Conservation (phyloP, 2,329 filamentous ascomycete genomes). For the Neofusicoccum cordaticola region DNA sequence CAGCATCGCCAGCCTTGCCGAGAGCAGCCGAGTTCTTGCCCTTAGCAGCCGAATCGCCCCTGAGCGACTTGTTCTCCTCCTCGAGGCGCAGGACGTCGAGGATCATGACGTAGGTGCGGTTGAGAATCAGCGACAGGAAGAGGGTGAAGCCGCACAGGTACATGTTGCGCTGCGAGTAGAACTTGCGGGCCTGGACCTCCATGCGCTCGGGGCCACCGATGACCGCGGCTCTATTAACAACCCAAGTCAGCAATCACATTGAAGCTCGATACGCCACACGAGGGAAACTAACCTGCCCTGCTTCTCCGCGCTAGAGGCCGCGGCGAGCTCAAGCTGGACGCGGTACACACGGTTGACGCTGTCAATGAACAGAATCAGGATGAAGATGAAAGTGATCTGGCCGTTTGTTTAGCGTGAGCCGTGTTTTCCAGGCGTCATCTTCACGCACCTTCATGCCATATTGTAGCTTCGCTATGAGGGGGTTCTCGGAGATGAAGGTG, state of each 20-base stretch:
- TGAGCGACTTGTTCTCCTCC: conserved; percentile 81
- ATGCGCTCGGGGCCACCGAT: conserved; percentile 86
- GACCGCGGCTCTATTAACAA: conserved; percentile 57
- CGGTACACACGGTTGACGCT: conserved; percentile 95
- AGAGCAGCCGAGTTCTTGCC: conserved; percentile 65
- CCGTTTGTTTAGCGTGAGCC: neutral
- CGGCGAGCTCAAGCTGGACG: conserved; percentile 82
- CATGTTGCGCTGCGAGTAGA: conserved; percentile 99
- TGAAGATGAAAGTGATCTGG: conserved; percentile 96
- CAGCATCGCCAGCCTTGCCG: conserved; percentile 68
- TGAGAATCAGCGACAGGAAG: conserved; percentile 96
- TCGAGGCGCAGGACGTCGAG: conserved; percentile 88
- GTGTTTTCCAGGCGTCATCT: neutral
- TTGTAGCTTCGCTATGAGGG: conserved; percentile 82
- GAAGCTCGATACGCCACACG: conserved; percentile 19
- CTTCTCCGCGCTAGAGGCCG: conserved; percentile 62
- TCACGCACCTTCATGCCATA: conserved; percentile 81
- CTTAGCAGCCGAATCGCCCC: conserved; percentile 60
- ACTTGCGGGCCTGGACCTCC: conserved; percentile 98
- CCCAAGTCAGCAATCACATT: neutral
- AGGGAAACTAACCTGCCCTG: conserved; percentile 48
- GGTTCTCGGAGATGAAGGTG: conserved; percentile 91
- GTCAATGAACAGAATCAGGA: conserved; percentile 95
- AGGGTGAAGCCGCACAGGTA: conserved; percentile 99
- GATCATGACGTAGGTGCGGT: conserved; percentile 98